Evolutionary conservation across 2,329 filamentous ascomycete genomes (phyloP), one percentile per base, ranked within the genome.

Genomic region (Scorias spongiosa): DNA sequence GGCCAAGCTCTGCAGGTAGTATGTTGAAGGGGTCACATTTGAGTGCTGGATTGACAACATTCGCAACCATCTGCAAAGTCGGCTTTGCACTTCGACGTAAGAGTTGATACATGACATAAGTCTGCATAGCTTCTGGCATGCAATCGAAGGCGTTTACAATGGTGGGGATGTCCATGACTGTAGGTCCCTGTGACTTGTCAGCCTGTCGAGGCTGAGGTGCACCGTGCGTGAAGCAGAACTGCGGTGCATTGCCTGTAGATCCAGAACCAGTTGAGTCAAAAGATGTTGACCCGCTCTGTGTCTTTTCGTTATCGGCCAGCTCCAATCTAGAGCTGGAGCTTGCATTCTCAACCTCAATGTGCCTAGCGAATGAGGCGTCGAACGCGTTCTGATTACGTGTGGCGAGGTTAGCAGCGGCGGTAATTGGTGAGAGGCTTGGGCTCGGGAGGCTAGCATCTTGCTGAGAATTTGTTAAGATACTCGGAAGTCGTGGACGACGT

Each of bases 51-150:
- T 94, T 95, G 51, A 98, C 88, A 11, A 87, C 80, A 51, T 87
- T 80, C 30, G 89, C 87, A 44, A 98, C 81, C 44, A 93, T 80
- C 56, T 91, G 86, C 5, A 98, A 70, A 0, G 88, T 94, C 37
- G 86, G 81, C 52, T 93, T 83, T 5, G 86, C 78, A 57, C 88
- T 96, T 40, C 91, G 76, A 45, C 85, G 81, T 20, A 98, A 73
- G 44, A 98, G 78, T 59, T 98, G 89, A 59, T 93, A 96, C 79
- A 98, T 93, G 65, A 98, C 81, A 58, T 93, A 93, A 0, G 83
- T 84, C 65, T 98, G 91, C 75, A 98, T 79, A 55, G 91, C 82
- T 39, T 84, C 78, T 2, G 89, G 87, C 72, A 98, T 83, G 6
- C 82, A 76, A 60, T 96, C 89, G 55, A 96, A 98, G 2, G 80